A percentile compares a stretch with the other conserved stretches of the same genome.
phyloP scores from a whole-genome alignment of 2,329 filamentous ascomycete species.

The Blumeria hordei region DNA sequence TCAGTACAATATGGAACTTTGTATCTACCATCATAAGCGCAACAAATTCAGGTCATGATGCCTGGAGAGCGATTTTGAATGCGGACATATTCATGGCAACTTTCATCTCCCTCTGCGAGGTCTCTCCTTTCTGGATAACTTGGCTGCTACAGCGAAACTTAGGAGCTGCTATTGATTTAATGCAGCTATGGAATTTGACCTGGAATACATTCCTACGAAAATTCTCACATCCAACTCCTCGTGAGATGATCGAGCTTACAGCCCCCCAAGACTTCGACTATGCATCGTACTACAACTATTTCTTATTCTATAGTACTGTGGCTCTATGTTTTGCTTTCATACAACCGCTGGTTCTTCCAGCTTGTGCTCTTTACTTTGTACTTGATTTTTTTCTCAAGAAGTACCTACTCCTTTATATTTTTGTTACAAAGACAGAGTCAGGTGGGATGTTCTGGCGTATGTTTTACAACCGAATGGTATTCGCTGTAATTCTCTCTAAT shows the following conservation, averaged over 20 bases:
- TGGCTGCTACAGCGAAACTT: slow-evolving; percentile 84
- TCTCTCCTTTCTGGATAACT: slow-evolving; percentile 83
- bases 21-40: slow-evolving; percentile 37
- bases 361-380: slow-evolving; percentile 71
- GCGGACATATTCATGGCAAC: slow-evolving; percentile 37
- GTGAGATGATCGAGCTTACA: slow-evolving; percentile 77
- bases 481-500: slow-evolving; percentile 57
- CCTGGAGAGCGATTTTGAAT: slow-evolving; percentile 43
- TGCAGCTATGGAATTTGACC: slow-evolving; percentile 64
- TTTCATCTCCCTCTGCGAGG: slow-evolving; percentile 52
- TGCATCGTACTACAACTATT: slow-evolving; percentile 94
- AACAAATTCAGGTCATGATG: slow-evolving; percentile 29
- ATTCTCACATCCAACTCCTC: slow-evolving; percentile 67
- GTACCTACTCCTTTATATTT: slow-evolving; percentile 82
- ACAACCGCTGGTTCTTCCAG: slow-evolving; percentile 67
- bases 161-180: slow-evolving; percentile 80
- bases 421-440: slow-evolving; percentile 89
- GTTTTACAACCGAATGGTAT: slow-evolving; percentile 78
- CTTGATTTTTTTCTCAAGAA: slow-evolving; percentile 85
- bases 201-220: slow-evolving; percentile 67
- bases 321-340: slow-evolving; percentile 63
- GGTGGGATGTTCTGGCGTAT: slow-evolving; percentile 83
- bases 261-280: slow-evolving; percentile 88
- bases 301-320: slow-evolving; percentile 81
- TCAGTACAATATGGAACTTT: slow-evolving; percentile 60